Conservation (phyloP, 108 stramenopile species). For the Cyclostephanos invisitatus region DNA sequence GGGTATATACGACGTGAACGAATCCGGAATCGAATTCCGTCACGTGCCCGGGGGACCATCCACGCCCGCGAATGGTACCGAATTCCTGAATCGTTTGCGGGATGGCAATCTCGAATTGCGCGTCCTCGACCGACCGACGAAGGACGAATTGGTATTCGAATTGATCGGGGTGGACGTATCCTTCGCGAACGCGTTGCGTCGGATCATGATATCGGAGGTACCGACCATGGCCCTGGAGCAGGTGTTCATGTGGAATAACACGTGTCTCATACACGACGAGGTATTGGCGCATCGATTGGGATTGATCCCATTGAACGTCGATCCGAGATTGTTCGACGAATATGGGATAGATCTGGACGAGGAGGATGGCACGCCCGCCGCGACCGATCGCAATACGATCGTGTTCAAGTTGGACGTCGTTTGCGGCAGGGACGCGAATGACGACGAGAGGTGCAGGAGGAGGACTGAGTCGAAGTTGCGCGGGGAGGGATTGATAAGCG, state of each 20-base stretch:
- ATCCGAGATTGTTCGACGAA: constrained; percentile 74
- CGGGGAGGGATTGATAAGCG: constrained; percentile 32
- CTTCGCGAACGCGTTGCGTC: constrained; percentile 94
- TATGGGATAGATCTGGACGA: constrained; percentile 68
- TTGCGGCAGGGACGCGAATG: constrained; percentile 49
- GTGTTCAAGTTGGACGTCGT: constrained; percentile 87
- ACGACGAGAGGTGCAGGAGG: constrained; percentile 34
- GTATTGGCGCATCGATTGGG: constrained; percentile 95
- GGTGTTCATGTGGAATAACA: constrained; percentile 94
- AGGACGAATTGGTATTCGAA: constrained; percentile 84
- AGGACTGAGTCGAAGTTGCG: constrained; percentile 37
- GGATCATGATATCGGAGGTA: constrained; percentile 94
- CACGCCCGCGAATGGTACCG: constrained; percentile 60
- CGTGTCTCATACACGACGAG: constrained; percentile 92
- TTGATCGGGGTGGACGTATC: constrained; percentile 89
- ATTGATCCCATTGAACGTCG: constrained; percentile 86
- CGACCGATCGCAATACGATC: constrained; percentile 87
- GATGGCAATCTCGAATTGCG: constrained; percentile 48
- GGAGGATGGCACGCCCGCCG: constrained; percentile 40
- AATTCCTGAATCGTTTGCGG: constrained; percentile 54
- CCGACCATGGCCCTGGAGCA: constrained; percentile 94
- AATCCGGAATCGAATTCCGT: constrained; percentile 68
- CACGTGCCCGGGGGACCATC: constrained; percentile 46
- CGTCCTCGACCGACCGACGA: constrained; percentile 62
- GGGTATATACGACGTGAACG: constrained; percentile 69